Conservation (phyloP, 2,329 filamentous ascomycete species). For the Moelleriella libera region DNA sequence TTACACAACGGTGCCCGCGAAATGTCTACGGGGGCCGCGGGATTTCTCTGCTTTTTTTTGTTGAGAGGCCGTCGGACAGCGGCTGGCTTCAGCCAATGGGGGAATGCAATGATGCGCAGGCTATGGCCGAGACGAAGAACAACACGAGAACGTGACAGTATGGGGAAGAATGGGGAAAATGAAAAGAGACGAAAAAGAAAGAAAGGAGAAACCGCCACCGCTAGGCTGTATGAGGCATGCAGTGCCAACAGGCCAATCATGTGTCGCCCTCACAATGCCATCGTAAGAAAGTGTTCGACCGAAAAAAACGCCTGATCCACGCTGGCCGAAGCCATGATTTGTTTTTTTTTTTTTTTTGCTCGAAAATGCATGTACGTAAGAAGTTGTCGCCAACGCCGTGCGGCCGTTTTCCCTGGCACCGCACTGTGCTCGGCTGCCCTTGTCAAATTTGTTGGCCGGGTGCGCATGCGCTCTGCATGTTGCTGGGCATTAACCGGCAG, state of each 20-base stretch:
- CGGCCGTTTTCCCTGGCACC: neutral
- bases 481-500: neutral
- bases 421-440: neutral
- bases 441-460: neutral
- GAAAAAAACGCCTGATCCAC: neutral
- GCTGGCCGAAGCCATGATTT: too few species aligned
- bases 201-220: neutral
- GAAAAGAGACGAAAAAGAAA: neutral
- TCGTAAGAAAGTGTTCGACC: too few species aligned
- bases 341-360: neutral
- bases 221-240: neutral
- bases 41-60: too few species aligned
- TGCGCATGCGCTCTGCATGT: neutral
- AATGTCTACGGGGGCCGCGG: too few species aligned
- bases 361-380: neutral
- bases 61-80: too few species aligned
- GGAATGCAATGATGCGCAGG: too few species aligned
- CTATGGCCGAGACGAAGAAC: too few species aligned
- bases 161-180: too few species aligned
- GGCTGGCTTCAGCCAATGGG: too few species aligned
- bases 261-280: neutral
- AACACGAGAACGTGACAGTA: neutral
- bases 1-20: too few species aligned
- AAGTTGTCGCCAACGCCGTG: neutral
- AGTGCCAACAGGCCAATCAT: neutral